phyloP scores from a whole-genome alignment of 768 basidiomycete genomes.

The Trametes coccinea region DNA sequence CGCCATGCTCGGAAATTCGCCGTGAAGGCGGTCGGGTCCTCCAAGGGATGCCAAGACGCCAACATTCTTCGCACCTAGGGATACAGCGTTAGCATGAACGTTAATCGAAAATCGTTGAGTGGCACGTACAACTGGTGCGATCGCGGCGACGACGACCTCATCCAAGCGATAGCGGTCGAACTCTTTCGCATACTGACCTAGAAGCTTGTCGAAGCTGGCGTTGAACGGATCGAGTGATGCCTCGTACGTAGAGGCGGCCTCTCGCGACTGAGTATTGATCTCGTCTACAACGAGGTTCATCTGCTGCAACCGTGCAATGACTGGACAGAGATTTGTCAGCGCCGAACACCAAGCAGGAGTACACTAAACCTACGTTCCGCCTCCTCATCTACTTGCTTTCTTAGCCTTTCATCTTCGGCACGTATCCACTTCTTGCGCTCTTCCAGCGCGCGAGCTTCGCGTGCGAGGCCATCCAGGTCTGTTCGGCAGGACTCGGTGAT shows the following conservation, averaged over 20 bases:
- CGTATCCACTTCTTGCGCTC: constrained; percentile 74
- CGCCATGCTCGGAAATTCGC: constrained; percentile 72
- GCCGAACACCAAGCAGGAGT: neutral
- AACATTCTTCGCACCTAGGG: constrained; percentile 67
- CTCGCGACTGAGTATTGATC: constrained; percentile 64
- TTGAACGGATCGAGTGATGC: constrained; percentile 73
- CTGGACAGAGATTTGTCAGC: constrained; percentile 39
- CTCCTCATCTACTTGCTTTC: constrained; percentile 71
- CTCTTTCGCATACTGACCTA: constrained; percentile 67
- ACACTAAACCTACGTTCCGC: constrained; percentile 59
- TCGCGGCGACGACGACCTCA: constrained; percentile 90
- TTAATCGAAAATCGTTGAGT: neutral
- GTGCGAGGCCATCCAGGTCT: constrained; percentile 85
- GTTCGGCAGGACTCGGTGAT: constrained; percentile 81
- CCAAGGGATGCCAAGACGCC: constrained; percentile 79
- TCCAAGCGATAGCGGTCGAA: constrained; percentile 81
- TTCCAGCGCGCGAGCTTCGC: constrained; percentile 83
- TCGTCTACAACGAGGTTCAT: constrained; percentile 75
- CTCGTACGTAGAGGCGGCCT: constrained; percentile 66
- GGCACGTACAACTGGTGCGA: constrained; percentile 68
- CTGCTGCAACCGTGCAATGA: constrained; percentile 75
- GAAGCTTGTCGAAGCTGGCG: constrained; percentile 69
- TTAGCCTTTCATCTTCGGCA: constrained; percentile 69
- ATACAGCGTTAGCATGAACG: constrained; percentile 1
- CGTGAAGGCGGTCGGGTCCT: constrained; percentile 66